Evolutionary conservation across 805 yeast genomes (phyloP).

Genomic region (Kazachstania viticola): DNA sequence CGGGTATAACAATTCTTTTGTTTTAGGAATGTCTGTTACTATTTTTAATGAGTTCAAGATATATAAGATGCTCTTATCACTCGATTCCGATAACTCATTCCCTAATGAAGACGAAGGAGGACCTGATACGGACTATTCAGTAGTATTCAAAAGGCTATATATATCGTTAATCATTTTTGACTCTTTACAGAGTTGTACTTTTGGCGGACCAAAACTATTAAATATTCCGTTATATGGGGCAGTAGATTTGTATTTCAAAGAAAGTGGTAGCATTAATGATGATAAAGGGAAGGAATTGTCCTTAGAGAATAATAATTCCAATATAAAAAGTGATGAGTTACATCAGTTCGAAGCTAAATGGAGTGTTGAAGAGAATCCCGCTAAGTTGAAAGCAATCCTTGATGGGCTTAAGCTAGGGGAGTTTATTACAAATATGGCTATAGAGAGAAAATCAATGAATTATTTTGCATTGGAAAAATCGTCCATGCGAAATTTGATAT

Average conservation of each 20-base stretch:
- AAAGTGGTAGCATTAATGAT: not conserved
- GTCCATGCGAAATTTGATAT: constrained; percentile 2
- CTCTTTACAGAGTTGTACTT: constrained; percentile 39
- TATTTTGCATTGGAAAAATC: not conserved
- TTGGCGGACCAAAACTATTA: constrained; percentile 34
- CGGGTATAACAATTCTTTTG: constrained; percentile 49
- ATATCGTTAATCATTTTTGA: constrained; percentile 39
- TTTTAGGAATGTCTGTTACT: constrained; percentile 41
- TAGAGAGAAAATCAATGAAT: constrained; percentile 16
- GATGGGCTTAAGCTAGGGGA: constrained; percentile 20
- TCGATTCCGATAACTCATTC: constrained; percentile 5
- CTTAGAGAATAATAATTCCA: not conserved
- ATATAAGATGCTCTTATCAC: constrained; percentile 26
- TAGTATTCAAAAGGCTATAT: constrained; percentile 33
- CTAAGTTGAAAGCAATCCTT: constrained; percentile 12
- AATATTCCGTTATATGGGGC: constrained; percentile 17
- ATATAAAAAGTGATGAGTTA: too few relatives aligned
- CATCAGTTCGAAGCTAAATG: constrained; percentile 12
- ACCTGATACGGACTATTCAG: constrained; percentile 22
- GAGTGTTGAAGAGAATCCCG: constrained; percentile 19
- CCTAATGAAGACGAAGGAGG: too few relatives aligned
- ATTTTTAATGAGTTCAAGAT: constrained; percentile 50
- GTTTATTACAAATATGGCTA: constrained; percentile 14
- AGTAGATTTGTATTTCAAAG: constrained; percentile 8
- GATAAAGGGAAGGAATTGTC: too few relatives aligned